Evolutionary conservation across 2,329 filamentous ascomycete species (phyloP).

Genomic region (Gaeumannomyces sp.): DNA sequence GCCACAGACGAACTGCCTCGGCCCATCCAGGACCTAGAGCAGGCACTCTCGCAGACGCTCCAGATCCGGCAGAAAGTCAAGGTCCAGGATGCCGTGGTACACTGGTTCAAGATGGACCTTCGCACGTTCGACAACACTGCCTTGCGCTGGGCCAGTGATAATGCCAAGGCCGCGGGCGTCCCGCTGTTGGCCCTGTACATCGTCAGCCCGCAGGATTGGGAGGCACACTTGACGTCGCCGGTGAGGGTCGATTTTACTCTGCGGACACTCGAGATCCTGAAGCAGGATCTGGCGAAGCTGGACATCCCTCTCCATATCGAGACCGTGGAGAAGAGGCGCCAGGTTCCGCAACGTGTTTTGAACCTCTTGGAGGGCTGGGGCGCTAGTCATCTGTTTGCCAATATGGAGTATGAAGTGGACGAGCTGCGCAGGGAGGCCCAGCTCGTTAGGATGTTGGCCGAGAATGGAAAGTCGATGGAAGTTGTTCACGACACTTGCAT

Average conservation of each 20-base stretch:
- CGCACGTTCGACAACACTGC: constrained; percentile 68
- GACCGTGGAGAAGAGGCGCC: constrained; percentile 59
- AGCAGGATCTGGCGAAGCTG: constrained; percentile 58
- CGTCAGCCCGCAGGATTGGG: constrained; percentile 75
- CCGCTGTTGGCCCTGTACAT: constrained; percentile 74
- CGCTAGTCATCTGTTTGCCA: constrained; percentile 69
- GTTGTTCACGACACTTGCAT: constrained; percentile 76
- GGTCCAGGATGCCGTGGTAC: constrained; percentile 60
- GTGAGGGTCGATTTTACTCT: constrained; percentile 75
- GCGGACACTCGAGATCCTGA: constrained; percentile 61
- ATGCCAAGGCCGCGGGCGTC: constrained; percentile 32
- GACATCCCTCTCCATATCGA: constrained; percentile 76
- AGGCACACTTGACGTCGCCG: constrained; percentile 70
- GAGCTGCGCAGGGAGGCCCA: constrained; percentile 72
- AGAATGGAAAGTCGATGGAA: constrained; percentile 62
- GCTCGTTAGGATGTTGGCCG: constrained; percentile 54
- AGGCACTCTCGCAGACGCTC: constrained; percentile 56
- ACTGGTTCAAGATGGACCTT: constrained; percentile 88
- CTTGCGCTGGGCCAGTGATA: constrained; percentile 58
- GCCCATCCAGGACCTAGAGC: constrained; percentile 63
- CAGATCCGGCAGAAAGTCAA: constrained; percentile 43
- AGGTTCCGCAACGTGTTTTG: constrained; percentile 54
- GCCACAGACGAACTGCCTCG: constrained; percentile 61
- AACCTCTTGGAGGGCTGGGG: constrained; percentile 66
- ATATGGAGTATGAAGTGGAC: constrained; percentile 89